A percentile compares a stretch with the other conserved stretches of the same genome.
phyloP scores from a whole-genome alignment of 495 filamentous ascomycete genomes.

The Geoglossum glabrum region DNA sequence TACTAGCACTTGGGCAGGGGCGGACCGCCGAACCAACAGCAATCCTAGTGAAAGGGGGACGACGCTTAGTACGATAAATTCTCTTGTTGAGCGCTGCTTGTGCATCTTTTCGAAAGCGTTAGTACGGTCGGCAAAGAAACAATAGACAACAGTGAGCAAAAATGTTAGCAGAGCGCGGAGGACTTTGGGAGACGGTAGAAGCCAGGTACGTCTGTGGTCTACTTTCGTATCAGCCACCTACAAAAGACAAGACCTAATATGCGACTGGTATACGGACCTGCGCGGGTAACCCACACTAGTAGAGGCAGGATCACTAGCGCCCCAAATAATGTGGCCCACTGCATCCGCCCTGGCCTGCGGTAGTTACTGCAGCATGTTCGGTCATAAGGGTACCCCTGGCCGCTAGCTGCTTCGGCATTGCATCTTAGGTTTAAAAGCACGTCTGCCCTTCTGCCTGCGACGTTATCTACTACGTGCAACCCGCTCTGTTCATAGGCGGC shows the following conservation, averaged over 20 bases:
- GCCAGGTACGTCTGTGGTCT: constrained; percentile 10
- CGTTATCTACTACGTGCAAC: constrained; percentile 28
- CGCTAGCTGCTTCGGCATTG: constrained; percentile 22
- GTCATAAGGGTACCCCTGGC: constrained; percentile 24
- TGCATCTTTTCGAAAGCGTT: constrained; percentile 33
- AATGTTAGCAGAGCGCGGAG: constrained; percentile 18
- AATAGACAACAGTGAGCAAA: constrained; percentile 24
- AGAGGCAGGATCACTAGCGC: neutral
- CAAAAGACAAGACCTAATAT: no score
- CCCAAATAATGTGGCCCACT: constrained; percentile 15
- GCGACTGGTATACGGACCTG: neutral
- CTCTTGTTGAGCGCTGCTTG: constrained; percentile 23
- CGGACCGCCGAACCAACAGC: constrained; percentile 17
- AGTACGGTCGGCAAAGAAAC: constrained; percentile 35
- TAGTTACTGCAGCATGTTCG: constrained; percentile 38
- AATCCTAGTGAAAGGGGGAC: constrained; percentile 20
- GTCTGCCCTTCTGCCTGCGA: constrained; percentile 30
- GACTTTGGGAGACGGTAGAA: constrained; percentile 1
- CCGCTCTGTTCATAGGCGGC: constrained; percentile 27
- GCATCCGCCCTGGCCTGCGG: constrained; percentile 13
- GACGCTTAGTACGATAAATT: constrained; percentile 22
- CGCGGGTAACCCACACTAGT: constrained; percentile 2
- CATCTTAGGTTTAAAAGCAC: constrained; percentile 36
- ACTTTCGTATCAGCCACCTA: neutral
- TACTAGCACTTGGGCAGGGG: neutral